Evolutionary conservation across 208 protist species (phyloP), one percentile per base, ranked within the genome.

Genomic region (Trichomonas gallinae): DNA sequence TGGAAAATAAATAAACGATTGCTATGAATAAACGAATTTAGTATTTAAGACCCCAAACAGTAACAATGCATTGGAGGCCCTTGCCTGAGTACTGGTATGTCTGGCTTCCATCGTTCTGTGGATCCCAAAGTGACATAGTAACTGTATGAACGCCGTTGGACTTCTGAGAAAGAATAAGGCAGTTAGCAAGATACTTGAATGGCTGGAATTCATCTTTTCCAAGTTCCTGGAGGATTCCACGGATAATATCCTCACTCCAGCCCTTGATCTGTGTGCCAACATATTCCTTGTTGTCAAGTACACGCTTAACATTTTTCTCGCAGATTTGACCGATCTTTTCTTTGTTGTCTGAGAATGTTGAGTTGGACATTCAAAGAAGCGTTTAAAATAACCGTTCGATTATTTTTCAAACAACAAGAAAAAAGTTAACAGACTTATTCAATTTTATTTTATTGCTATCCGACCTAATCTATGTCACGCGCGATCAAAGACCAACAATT

Each of bases 91-190:
- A 93, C 46, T 48, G 87, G 15, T 48, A 38, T 93, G 87, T 93
- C 6, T 48, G 40, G 44, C 87, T 93, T 34, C 87, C 87, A 51
- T 93, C 87, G 31, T 93, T 93, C 44, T 93, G 87, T 23, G 87
- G 87, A 93, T 93, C 87, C 87, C 87, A 93, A 93, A 93, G 87
- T 15, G 87, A 93, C 87, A 93, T 93, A 38, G 87, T 93, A 51
- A 93, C 87, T 36, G 87, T 93, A 36, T 93, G 87, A 38, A 93
- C 87, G 15, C 87, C 87, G 36, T 93, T 93, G 44, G 44, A 58
- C 31, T 44, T 93, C 44, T 93, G 42, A 11, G 87, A 93, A 93
- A 93, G 87, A 38, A 93, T 44, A 15, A 93, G 44, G 44, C 87
- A 93, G 44, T 93, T 93, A 51, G 87, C 87, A 9, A 93, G 44